Evolutionary conservation across 768 basidiomycete species (phyloP).

Genomic region (Mycena capillaripes): DNA sequence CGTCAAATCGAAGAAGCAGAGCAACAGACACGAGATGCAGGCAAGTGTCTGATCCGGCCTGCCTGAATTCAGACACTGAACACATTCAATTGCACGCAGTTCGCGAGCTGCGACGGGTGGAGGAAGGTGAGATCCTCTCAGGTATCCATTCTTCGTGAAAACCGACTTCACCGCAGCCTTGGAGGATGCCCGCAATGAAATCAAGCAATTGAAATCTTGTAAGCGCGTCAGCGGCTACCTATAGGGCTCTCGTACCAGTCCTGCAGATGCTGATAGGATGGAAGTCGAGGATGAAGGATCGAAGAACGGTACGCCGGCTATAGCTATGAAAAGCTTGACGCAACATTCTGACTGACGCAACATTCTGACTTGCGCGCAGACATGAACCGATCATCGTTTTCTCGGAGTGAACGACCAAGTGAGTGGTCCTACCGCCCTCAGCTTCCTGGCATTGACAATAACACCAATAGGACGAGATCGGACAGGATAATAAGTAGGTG

Average conservation of each 20-base stretch:
- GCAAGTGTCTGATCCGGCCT: neutral
- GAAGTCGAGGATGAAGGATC: slow-evolving; percentile 26
- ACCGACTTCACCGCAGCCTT: slow-evolving; percentile 13
- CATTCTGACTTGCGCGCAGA: slow-evolving; percentile 5
- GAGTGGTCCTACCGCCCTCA: neutral
- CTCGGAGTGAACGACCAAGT: slow-evolving; percentile 16
- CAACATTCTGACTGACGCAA: neutral
- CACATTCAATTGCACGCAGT: slow-evolving; percentile 15
- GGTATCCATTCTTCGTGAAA: neutral
- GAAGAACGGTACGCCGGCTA: slow-evolving; percentile 11
- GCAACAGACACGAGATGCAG: slow-evolving; percentile 32
- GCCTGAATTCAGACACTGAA: neutral
- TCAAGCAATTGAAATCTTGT: slow-evolving; percentile 30
- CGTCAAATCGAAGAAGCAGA: slow-evolving; percentile 36
- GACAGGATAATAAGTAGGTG: neutral
- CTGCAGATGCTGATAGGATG: slow-evolving; percentile 27
- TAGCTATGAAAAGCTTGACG: neutral
- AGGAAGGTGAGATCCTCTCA: slow-evolving; percentile 17
- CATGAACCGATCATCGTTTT: slow-evolving; percentile 13
- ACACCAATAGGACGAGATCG: slow-evolving; percentile 15
- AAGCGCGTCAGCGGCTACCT: neutral
- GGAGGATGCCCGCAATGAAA: slow-evolving; percentile 31
- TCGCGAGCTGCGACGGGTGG: slow-evolving; percentile 31
- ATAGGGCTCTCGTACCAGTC: neutral
- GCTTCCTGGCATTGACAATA: neutral